Conservation (phyloP, 2,329 filamentous ascomycete genomes). For the Venturia pyrina region DNA sequence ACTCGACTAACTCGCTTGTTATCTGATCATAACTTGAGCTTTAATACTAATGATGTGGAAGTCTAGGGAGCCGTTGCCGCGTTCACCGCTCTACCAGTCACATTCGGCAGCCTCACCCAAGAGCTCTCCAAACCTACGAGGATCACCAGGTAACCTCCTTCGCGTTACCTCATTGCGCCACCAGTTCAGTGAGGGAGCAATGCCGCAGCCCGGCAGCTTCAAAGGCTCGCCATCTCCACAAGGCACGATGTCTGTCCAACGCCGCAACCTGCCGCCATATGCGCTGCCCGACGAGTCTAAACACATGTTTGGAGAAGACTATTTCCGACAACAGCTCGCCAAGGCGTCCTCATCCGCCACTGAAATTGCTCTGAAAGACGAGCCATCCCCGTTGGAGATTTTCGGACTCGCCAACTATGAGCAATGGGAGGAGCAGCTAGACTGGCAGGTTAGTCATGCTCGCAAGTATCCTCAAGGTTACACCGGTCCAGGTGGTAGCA, state of each 20-base stretch:
- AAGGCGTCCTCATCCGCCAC: neutral
- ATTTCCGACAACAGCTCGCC: neutral
- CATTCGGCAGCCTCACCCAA: neutral
- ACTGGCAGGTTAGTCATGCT: neutral
- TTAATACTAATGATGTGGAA: neutral
- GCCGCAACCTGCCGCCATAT: neutral
- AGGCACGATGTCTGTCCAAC: slow-evolving; percentile 1
- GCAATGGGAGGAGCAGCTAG: neutral
- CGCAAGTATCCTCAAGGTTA: neutral
- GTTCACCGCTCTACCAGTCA: neutral
- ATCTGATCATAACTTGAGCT: neutral
- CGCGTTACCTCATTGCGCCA: neutral
- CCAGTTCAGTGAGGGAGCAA: neutral
- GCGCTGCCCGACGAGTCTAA: neutral
- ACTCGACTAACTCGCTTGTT: neutral
- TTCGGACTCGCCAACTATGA: neutral
- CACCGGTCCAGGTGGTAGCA: neutral
- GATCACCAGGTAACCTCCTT: neutral
- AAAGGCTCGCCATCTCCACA: neutral
- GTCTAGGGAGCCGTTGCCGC: slow-evolving; percentile 1
- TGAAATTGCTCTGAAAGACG: neutral
- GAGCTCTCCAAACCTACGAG: neutral
- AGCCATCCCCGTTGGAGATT: slow-evolving; percentile 1
- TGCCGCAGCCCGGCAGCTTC: neutral
- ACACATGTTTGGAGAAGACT: neutral